Base-by-base conservation (phyloP, 495 filamentous ascomycete species). In the Mytilinidion resinicola region DNA sequence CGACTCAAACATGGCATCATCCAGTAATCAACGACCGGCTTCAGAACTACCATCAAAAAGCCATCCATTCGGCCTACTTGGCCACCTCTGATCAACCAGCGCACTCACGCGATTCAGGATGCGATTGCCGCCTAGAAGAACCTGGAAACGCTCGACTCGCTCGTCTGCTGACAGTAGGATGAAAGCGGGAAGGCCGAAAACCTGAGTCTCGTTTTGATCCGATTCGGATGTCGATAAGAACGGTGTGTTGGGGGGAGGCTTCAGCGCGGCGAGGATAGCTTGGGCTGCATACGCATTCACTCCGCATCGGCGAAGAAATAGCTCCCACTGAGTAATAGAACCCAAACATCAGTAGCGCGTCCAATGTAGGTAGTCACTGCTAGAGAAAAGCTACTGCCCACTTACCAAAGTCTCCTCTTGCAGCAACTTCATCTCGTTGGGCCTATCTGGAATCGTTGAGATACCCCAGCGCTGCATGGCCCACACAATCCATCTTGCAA, bases 231-330 rank as follows among this genome's bases (percentile, higher is more conserved):
- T 20, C 17, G 37, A 19, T 0, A 46, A 55, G 42, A 12, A 52
- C 1, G 44, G 51, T n/a, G 37, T 49, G 7, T 60, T 10, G 35
- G 57, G 17, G 19, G 53, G 25, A 10, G 39, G 21, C 44, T 77
- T 80, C 10, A 86, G 57, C 41, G 67, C 69, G 12, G 73, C 73
- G 20, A 92, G 72, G 0, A 92, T 72, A 14, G 76, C 78, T 65
- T 92, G 88, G 19, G 91, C 89, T 1, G 87, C 90, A 69, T 80
- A 93, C 4, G 85, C 82, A 73, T 95, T 95, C 72, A 93, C 70
- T 3, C 90, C 91, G 11, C 79, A 78, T n/a, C 76, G 68, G 20
- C 88, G 78, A 14, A 95, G 73, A 63, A 89, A 90, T 10, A 84
- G 34, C 70, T 95, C 90, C 85, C 86, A 90, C 30, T 69, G 9